phyloP scores from a whole-genome alignment of 441 rosid genomes.

The Pelargonium australe region DNA sequence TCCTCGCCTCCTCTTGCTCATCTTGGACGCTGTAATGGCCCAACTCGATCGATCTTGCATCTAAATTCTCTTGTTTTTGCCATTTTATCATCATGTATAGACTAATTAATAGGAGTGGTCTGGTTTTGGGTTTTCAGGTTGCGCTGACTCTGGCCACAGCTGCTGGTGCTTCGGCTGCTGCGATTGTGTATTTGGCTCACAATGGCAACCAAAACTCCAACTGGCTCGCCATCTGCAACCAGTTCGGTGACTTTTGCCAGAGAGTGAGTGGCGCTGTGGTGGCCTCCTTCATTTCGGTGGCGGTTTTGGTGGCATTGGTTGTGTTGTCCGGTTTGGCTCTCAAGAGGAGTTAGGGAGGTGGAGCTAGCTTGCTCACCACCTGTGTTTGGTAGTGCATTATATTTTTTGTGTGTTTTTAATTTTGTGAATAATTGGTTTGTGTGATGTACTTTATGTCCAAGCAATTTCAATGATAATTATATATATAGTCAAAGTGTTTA shows the following conservation, averaged over 20 bases:
- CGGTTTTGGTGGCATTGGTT: constrained; percentile 35
- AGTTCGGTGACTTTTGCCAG: constrained; percentile 62
- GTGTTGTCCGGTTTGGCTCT: constrained; percentile 59
- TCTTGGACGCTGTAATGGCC: constrained; percentile 47
- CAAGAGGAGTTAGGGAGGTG: constrained; percentile 18
- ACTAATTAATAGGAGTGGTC: not conserved
- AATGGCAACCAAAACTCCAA: constrained; percentile 60
- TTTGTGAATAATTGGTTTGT: not conserved
- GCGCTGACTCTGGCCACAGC: constrained; percentile 40
- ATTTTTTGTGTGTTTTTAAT: not conserved
- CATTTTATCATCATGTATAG: not conserved
- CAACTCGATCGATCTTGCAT: too few relatives aligned
- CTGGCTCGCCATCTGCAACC: constrained; percentile 75
- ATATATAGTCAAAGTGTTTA: too few relatives aligned
- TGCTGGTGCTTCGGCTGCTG: constrained; percentile 52
- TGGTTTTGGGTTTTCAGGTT: constrained; percentile 27
- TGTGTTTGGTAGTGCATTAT: not conserved
- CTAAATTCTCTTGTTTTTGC: not conserved
- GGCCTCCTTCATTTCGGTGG: constrained; percentile 46
- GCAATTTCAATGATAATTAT: too few relatives aligned
- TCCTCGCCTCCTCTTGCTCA: constrained; percentile 52
- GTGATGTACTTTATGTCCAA: too few relatives aligned
- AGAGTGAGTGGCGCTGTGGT: constrained; percentile 60
- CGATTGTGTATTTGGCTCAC: constrained; percentile 67
- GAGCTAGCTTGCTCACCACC: too few relatives aligned